Conservation (phyloP, 306 rosid genomes). For the Begonia masoniana region DNA sequence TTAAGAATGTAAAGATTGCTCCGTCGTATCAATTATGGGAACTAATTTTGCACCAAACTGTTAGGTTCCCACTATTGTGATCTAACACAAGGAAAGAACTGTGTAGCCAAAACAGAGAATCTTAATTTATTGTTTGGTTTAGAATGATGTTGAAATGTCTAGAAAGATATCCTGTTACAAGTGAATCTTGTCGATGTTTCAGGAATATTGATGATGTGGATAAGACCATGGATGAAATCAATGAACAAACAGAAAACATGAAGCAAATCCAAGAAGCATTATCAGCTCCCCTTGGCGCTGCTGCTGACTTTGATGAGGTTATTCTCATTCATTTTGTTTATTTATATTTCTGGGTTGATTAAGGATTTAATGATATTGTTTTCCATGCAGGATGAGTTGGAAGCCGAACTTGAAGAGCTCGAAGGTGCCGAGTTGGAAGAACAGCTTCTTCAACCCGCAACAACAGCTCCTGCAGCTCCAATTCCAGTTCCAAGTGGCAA, state of each 20-base stretch:
- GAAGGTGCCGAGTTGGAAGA: slow-evolving; percentile 93
- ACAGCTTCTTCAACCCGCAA: slow-evolving; percentile 85
- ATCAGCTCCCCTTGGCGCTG: slow-evolving; percentile 67
- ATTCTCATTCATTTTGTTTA: neutral
- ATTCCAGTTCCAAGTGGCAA: slow-evolving; percentile 54
- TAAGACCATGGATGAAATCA: slow-evolving; percentile 91
- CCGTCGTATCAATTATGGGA: neutral
- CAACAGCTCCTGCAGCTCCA: slow-evolving; percentile 74
- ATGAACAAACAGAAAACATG: slow-evolving; percentile 88
- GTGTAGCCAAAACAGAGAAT: neutral
- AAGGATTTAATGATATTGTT: no score
- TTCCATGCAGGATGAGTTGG: slow-evolving; percentile 59
- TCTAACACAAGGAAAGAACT: no score
- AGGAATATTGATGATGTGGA: slow-evolving; percentile 88
- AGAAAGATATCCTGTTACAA: no score
- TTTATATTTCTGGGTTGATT: no score
- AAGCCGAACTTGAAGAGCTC: slow-evolving; percentile 89
- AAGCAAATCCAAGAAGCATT: slow-evolving; percentile 86
- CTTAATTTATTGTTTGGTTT: neutral
- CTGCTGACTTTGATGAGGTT: slow-evolving; percentile 88
- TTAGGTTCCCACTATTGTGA: no score
- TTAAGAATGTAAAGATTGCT: neutral
- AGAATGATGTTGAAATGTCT: neutral
- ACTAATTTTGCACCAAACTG: slow-evolving; percentile 19
- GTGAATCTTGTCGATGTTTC: neutral